Evolutionary conservation across 2,329 filamentous ascomycete species (phyloP).

Genomic region (Ophiocordyceps camponoti-floridani): DNA sequence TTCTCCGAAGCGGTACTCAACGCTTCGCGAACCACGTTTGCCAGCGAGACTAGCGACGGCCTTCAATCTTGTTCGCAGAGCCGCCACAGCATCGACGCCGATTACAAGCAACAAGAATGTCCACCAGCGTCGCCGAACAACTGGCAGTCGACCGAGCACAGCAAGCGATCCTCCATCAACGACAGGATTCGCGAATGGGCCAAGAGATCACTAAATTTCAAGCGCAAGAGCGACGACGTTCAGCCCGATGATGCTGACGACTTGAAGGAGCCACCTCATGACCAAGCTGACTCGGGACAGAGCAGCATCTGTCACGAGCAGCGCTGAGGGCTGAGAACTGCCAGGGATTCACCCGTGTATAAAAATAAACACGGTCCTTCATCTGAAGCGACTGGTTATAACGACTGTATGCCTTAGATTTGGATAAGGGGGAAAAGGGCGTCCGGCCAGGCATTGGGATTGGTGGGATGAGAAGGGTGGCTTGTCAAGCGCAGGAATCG

Average conservation of each 20-base stretch:
- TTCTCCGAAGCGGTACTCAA: conserved; percentile 18
- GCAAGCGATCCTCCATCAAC: conserved; percentile 13
- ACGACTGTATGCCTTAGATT: neutral
- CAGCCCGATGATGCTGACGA: conserved; percentile 7
- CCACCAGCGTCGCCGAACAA: neutral
- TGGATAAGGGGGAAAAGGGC: neutral
- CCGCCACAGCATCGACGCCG: conserved; percentile 10
- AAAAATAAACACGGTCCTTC: neutral
- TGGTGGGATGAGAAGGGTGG: neutral
- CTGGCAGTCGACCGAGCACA: conserved; percentile 11
- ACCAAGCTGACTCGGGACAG: no score
- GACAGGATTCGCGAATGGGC: conserved; percentile 16
- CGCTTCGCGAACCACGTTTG: conserved; percentile 10
- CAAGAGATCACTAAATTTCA: conserved; percentile 12
- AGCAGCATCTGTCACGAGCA: neutral
- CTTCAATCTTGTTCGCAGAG: conserved; percentile 3
- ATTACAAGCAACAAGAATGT: conserved; percentile 2
- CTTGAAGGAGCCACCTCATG: neutral
- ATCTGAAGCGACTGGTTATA: neutral
- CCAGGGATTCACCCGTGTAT: neutral
- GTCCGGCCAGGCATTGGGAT: neutral
- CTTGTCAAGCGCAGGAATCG: neutral
- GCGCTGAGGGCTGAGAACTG: neutral
- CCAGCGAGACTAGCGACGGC: conserved; percentile 7
- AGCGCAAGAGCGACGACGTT: conserved; percentile 7